phyloP scores from a whole-genome alignment of 768 basidiomycete species.

The Hygrophoropsis aurantiaca region DNA sequence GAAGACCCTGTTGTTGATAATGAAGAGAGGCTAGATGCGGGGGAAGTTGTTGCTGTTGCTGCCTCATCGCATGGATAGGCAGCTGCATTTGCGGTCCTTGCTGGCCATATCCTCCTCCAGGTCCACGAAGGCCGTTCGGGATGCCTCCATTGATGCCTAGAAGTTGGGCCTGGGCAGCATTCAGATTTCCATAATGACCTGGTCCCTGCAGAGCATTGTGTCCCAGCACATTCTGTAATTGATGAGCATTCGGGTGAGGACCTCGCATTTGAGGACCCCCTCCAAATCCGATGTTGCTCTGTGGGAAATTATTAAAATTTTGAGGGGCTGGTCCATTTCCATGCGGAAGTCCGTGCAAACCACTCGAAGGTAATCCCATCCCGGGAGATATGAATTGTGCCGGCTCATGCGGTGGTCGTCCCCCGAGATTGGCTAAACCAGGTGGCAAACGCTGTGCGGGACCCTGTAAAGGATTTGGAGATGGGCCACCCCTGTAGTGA shows the following conservation, averaged over 20 bases:
- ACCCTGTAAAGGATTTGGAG: conserved; percentile 52
- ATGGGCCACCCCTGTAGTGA: conserved; percentile 70
- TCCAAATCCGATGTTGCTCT: conserved; percentile 45
- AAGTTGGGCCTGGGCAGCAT: conserved; percentile 48
- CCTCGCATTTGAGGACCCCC: conserved; percentile 47
- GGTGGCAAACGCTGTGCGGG: conserved; percentile 68
- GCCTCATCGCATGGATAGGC: conserved; percentile 30
- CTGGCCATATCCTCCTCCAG: conserved; percentile 41
- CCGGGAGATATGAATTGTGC: conserved; percentile 51
- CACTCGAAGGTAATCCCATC: conserved; percentile 47
- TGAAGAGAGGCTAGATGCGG: conserved; percentile 55
- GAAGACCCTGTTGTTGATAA: conserved; percentile 57
- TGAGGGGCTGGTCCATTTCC: conserved; percentile 44
- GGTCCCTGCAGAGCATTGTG: conserved; percentile 53
- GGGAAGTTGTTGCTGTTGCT: conserved; percentile 50
- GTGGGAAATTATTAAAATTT: conserved; percentile 55
- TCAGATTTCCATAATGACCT: conserved; percentile 52
- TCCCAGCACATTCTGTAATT: conserved; percentile 45
- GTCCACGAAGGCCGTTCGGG: conserved; percentile 45
- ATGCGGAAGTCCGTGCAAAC: conserved; percentile 47
- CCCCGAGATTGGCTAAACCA: conserved; percentile 79
- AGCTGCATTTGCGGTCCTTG: conserved; percentile 31
- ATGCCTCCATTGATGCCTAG: conserved; percentile 44
- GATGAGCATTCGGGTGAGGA: conserved; percentile 46
- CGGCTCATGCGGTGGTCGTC: conserved; percentile 78